Conservation (phyloP, 1,139 yeast species). For the Arxiozyma heterogenica region DNA sequence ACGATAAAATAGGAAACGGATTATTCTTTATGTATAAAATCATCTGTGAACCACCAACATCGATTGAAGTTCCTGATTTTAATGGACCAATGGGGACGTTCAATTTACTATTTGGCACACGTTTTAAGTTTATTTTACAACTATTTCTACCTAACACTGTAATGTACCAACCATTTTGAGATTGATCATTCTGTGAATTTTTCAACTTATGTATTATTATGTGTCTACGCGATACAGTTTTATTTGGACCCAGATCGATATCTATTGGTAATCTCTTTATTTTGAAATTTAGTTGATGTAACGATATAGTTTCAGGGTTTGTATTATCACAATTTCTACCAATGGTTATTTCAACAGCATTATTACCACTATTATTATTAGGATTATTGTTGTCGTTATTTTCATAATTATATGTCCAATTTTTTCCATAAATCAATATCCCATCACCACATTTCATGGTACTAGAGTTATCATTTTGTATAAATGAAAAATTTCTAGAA, state of each 20-base stretch:
- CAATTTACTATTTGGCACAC: background rate
- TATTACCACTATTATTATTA: background rate
- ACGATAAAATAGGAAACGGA: background rate
- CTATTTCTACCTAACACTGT: constrained; percentile 81
- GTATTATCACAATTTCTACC: constrained; percentile 68
- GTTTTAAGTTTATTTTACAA: constrained; percentile 57
- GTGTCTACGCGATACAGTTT: constrained; percentile 83
- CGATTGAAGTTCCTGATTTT: constrained; percentile 72
- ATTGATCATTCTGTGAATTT: constrained; percentile 50
- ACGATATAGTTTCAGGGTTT: background rate
- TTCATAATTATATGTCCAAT: constrained; percentile 66
- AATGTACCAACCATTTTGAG: constrained; percentile 73
- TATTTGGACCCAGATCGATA: constrained; percentile 91
- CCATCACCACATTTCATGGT: background rate
- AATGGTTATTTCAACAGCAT: constrained; percentile 44
- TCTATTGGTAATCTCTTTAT: constrained; percentile 37
- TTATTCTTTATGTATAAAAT: constrained; percentile 93
- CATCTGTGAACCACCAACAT: constrained; percentile 96
- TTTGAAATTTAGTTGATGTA: constrained; percentile 1
- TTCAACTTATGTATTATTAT: constrained; percentile 45
- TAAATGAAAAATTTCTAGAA: background rate
- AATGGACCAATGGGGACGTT: background rate
- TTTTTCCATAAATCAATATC: constrained; percentile 66
- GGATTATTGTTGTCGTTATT: background rate
- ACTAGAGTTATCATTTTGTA: background rate